Evolutionary conservation across 2,329 filamentous ascomycete genomes (phyloP), one percentile per base, ranked within the genome.

Genomic region (Tolypocladium nubicola): DNA sequence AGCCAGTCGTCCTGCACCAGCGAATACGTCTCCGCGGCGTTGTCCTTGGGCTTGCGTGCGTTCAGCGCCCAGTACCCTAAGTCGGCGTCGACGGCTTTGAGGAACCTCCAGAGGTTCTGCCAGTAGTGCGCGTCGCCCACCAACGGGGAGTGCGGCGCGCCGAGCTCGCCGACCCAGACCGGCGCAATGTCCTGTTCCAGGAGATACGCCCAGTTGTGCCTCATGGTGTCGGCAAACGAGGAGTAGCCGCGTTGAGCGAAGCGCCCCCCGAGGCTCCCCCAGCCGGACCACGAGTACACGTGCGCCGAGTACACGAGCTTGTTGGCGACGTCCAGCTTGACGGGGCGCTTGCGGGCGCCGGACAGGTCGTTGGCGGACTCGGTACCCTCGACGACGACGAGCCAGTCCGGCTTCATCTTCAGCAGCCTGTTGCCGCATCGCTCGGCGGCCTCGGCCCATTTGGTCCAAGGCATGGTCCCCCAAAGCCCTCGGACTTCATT

Each of bases 61-160:
- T 88, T 88, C 62, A 88, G 67, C 19, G 85, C 85, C 86, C 85
- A 88, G 69, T 88, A 88, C 8, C 81, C 85, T 72, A 85, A 86
- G 63, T 87, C 84, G 11, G 81, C 82, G 63, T 86, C 82, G 54
- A 82, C 69, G 3, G 73, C 69, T 64, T 77, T 77, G 58, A 88
- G 73, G 67, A 79, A 86, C 35, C 74, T 75, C 72, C 86, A 72
- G 68, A 88, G 68, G 66, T 87, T 83, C 49, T 72, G 70, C 85
- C 85, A 88, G 71, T 88, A 88, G 64, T 85, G 83, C 57, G 74
- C 74, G 61, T 86, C 83, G 9, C 83, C 82, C 10, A 76, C 70
- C 39, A 75, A 76, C 1, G 83, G 82, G 7, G 68, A 60, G 53
- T 73, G 71, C 21, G 84, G 80, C 33, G 81, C 80, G 1, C 86